Evolutionary conservation across 441 rosid genomes (phyloP).

Genomic region (Adansonia grandidieri): DNA sequence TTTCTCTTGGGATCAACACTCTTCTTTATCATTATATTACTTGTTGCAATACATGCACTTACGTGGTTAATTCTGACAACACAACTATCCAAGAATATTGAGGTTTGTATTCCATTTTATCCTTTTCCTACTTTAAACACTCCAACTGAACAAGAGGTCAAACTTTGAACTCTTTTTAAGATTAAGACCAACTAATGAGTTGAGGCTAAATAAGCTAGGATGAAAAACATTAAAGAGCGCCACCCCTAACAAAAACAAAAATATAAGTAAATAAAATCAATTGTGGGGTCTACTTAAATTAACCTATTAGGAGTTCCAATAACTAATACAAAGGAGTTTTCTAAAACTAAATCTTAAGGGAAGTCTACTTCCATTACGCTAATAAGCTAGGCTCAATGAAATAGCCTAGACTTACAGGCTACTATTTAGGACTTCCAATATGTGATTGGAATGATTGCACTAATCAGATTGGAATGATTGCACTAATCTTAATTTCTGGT

Average conservation of each 20-base stretch:
- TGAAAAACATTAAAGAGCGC: too few species aligned
- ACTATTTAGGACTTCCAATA: background rate
- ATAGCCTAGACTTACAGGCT: background rate
- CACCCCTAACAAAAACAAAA: too few species aligned
- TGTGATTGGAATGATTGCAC: background rate
- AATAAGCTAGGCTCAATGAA: slow-evolving; percentile 8
- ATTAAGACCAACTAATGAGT: background rate
- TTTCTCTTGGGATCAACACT: too few species aligned
- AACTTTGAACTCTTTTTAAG: background rate
- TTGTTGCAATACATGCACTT: too few species aligned
- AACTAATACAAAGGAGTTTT: too few species aligned
- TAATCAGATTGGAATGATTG: too few species aligned
- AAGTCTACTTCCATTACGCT: background rate
- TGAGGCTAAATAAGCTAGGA: too few species aligned
- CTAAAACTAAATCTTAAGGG: background rate
- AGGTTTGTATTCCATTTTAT: background rate
- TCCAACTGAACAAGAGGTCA: background rate
- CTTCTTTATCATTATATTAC: too few species aligned
- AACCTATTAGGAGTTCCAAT: too few species aligned
- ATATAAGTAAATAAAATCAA: too few species aligned
- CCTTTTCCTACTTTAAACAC: background rate
- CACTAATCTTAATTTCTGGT: background rate
- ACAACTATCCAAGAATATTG: background rate
- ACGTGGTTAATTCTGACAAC: too few species aligned
- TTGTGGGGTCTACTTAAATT: too few species aligned